These are phyloP conservation scores for Eucalyptus brandiana DNA, from an alignment of 345 rosid genomes.

Conservation along the genomic window DNA sequence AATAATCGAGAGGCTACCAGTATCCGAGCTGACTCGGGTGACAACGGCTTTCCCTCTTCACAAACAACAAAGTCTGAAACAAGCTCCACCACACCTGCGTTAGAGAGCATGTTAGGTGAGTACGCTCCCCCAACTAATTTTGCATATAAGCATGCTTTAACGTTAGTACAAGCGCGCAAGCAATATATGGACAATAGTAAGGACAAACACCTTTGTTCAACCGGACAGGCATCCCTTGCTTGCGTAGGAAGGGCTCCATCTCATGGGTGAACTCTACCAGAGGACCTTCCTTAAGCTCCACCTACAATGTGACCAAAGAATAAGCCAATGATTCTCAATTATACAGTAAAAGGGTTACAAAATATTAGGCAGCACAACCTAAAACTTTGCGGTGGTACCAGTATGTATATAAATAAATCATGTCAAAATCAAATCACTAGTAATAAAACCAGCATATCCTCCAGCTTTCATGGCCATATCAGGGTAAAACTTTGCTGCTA, in stretches of 20 bases:
- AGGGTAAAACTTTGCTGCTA: background rate
- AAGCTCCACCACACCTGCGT: constrained; percentile 82
- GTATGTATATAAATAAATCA: background rate
- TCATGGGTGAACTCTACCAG: constrained; percentile 89
- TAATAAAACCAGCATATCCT: background rate
- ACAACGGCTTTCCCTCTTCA: constrained; percentile 83
- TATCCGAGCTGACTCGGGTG: constrained; percentile 87
- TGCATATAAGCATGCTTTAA: background rate
- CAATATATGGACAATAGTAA: background rate
- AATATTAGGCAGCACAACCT: background rate
- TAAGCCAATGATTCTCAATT: background rate
- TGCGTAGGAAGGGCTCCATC: constrained; percentile 94
- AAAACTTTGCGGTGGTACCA: background rate
- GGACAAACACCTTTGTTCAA: constrained; percentile 59
- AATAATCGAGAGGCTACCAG: constrained; percentile 31
- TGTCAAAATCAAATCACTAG: background rate
- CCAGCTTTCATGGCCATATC: background rate
- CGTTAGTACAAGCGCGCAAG: background rate
- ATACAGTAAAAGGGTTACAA: background rate
- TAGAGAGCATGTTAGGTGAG: background rate
- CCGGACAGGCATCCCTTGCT: constrained; percentile 95
- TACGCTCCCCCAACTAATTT: background rate
- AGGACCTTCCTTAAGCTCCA: constrained; percentile 84
- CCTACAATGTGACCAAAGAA: constrained; percentile 20
- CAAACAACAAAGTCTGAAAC: constrained; percentile 81